Base-by-base conservation (phyloP, 2,329 filamentous ascomycete species). In the Hypoxylon sp. region DNA sequence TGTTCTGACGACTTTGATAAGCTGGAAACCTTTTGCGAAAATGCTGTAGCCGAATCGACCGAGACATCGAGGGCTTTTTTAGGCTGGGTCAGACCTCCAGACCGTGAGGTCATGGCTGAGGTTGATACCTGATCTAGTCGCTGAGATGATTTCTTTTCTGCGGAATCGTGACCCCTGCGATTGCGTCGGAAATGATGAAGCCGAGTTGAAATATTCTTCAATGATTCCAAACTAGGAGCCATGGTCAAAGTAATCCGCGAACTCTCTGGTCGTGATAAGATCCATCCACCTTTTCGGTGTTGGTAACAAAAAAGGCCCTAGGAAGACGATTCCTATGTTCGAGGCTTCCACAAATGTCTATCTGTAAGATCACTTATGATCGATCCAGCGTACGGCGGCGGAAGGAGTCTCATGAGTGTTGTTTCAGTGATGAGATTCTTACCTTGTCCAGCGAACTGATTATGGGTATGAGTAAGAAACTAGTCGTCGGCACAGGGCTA, bases 191-290 rank as follows among this genome's bases (percentile, higher is more conserved):
- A 56, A 17, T 53, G 51, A 23, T 13, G 41, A 6, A 64, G 19
- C 21, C 65, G 51, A 25, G 30, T 53, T 5, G 60, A 60, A 30
- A 67, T 25, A 55, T 65, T 57, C 53, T 62, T 68, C 19, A 65
- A 41, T 10, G 38, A 3, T 9, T 61, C 51, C 38, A 67, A 34
- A 45, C 36, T 49, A 3, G 65, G 62, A 25, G 48, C 52, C 61
- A 68, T 68, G 28, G 23, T 49, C 46, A 56, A 45, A 41, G 19
- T 3, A 30, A 30, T 50, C 43, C 38, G 10, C 36, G 21, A 38
- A 36, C 23, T 36, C 46, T 46, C 19, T 19, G 32, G 32, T 46
- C 21, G 46, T 14, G 36, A 43, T 25, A 38, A 10, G 14, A 45
- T 34, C 53, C 52, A 56, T 57, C 41, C 36, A n/a, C n/a, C n/a